A percentile compares a stretch with the other conserved stretches of the same genome.
These are phyloP conservation scores for Dendryphion nanum DNA, from an alignment of 2,329 filamentous ascomycete genomes.

Conservation along the genomic window DNA sequence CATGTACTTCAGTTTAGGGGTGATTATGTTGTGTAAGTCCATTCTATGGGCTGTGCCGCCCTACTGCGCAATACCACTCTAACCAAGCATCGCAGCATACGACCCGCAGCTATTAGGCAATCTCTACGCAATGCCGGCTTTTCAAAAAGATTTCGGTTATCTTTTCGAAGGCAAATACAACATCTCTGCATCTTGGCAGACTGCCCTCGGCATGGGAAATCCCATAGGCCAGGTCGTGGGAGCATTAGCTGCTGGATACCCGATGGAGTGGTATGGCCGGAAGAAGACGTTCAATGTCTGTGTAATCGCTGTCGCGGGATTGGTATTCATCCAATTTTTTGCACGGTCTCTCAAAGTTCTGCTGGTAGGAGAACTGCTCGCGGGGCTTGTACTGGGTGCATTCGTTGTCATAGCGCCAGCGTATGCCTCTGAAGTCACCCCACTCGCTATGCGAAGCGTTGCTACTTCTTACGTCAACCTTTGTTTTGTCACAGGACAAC, in stretches of 20 bases:
- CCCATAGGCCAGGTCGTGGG: conserved; percentile 59
- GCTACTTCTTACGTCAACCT: conserved; percentile 61
- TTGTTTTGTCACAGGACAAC: conserved; percentile 62
- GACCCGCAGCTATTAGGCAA: conserved; percentile 65
- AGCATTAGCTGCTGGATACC: conserved; percentile 44
- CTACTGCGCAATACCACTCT: not conserved
- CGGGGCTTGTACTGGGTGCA: conserved; percentile 59
- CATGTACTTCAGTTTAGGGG: conserved; percentile 58
- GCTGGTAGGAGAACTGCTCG: conserved; percentile 60
- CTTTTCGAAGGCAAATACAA: conserved; percentile 44
- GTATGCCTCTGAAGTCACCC: conserved; percentile 67
- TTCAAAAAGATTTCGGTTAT: conserved; percentile 57
- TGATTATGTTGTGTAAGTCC: conserved; percentile 54
- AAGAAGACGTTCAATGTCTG: conserved; percentile 21
- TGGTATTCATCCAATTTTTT: conserved; percentile 65
- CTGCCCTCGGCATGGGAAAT: conserved; percentile 49
- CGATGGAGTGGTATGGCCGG: conserved; percentile 40
- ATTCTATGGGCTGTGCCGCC: not conserved
- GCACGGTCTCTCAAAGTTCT: conserved; percentile 55
- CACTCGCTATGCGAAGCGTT: conserved; percentile 56
- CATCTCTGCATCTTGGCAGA: conserved; percentile 41
- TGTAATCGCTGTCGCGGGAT: conserved; percentile 27
- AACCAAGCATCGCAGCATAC: conserved; percentile 43
- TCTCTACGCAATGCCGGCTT: conserved; percentile 60
- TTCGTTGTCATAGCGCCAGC: conserved; percentile 59